Evolutionary conservation across 768 basidiomycete genomes (phyloP).

Genomic region (Mycena floridula): DNA sequence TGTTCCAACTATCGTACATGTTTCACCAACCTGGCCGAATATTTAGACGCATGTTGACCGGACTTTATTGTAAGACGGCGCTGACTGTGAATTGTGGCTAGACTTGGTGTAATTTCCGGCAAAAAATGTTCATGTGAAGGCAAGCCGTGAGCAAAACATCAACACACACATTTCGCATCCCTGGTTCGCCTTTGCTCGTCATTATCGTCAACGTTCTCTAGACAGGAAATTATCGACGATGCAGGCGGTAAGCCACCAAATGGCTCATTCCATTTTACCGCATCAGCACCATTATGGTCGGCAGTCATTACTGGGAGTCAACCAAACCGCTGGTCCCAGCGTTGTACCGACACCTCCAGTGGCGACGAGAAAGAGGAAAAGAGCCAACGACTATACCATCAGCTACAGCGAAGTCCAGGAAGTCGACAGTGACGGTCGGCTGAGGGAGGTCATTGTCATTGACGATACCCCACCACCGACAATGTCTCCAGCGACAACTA

Average conservation of each 20-base stretch:
- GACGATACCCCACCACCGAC: slow-evolving; percentile 88
- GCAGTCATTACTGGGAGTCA: slow-evolving; percentile 48
- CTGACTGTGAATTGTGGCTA: too few species aligned
- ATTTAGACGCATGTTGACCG: too few species aligned
- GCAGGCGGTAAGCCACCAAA: slow-evolving; percentile 69
- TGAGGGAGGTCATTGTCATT: slow-evolving; percentile 87
- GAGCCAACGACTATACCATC: slow-evolving; percentile 74
- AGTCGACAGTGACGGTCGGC: slow-evolving; percentile 68
- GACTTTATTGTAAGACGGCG: too few species aligned
- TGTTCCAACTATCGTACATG: too few species aligned
- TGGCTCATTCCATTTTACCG: slow-evolving; percentile 54
- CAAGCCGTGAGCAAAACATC: too few species aligned
- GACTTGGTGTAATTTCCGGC: too few species aligned
- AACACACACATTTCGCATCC: too few species aligned
- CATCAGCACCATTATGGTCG: slow-evolving; percentile 46
- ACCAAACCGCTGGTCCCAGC: slow-evolving; percentile 46
- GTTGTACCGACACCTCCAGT: slow-evolving; percentile 68
- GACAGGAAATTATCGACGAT: too few species aligned
- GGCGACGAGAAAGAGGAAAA: slow-evolving; percentile 76
- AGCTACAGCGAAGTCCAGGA: slow-evolving; percentile 88
- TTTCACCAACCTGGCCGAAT: too few species aligned
- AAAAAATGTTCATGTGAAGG: too few species aligned
- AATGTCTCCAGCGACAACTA: slow-evolving; percentile 68
- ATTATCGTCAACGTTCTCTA: too few species aligned
- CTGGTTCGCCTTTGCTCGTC: too few species aligned